Evolutionary conservation across 129 eudicot genomes (phyloP), one percentile per base, ranked within the genome.

Genomic region (Centaurea solstitialis): DNA sequence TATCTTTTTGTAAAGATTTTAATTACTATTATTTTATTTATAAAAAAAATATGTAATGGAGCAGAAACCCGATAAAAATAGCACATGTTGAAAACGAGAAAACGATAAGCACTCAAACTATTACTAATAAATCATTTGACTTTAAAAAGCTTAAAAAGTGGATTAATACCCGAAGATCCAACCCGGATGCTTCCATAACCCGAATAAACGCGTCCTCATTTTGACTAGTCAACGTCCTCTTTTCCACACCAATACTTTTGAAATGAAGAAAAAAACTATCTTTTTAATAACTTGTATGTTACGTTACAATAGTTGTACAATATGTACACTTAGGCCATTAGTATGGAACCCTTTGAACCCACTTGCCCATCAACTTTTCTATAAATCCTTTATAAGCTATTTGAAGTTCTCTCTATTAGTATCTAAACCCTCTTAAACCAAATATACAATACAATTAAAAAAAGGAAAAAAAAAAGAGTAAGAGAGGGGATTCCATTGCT

Each of bases 181-280:
- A 61, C 77, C 77, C 84, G 79, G 80, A 43, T 68, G 7, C 72
- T 67, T 81, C 85, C 64, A 68, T 26, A 53, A 75, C 70, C 76
- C 70, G 72, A 53, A 59, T 76, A 37, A 61, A 26, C 86, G 82
- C 78, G 86, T 40, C 77, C 9, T 9, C 6, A 40, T 18, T 15
- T 76, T 70, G 86, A 82, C 81, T 47, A 70, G 81, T 57, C 73
- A 66, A 76, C 10, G 3, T 20, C 26, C 37, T 28, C 10, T 0
- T 70, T 76, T 76, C 64, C 81, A 70, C 67, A 76, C 86, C 45
- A 18, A 11, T 39, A 70, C 4, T 21, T 43, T 10, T 23, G 47
- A 59, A 12, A n/a, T 74, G 3, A 76, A 82, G 57, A 28, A 3
- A 2, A 7, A 3, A n/a, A n/a, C n/a, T 0, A 38, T 1, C 28